phyloP scores from a whole-genome alignment of 2,329 filamentous ascomycete species.

The Nakataea oryzae region DNA sequence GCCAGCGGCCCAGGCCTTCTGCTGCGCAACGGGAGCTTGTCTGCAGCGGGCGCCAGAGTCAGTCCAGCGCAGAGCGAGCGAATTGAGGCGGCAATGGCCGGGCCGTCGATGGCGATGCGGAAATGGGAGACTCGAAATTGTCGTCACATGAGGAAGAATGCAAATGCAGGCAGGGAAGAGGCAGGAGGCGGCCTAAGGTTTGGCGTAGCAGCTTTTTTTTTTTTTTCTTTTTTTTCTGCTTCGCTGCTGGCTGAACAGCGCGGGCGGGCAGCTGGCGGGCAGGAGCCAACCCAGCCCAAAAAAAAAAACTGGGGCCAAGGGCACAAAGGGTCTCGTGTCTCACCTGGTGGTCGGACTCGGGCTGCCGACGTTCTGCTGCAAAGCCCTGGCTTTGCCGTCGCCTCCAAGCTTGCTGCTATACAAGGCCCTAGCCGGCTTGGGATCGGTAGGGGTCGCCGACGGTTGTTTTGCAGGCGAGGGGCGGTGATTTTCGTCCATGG shows the following conservation, averaged over 20 bases:
- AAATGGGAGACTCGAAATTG: conserved; percentile 1
- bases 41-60: conserved; percentile 10
- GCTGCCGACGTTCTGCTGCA: conserved; percentile 11
- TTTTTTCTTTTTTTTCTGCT: background rate
- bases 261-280: background rate
- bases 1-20: conserved; percentile 18
- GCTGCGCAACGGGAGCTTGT: conserved; percentile 17
- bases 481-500: conserved; percentile 16
- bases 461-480: conserved; percentile 7
- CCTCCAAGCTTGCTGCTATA: conserved; percentile 20
- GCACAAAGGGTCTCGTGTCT: conserved; percentile 18
- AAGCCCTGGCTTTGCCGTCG: conserved; percentile 14
- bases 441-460: conserved; percentile 6
- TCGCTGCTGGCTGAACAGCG: background rate
- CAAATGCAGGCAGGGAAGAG: background rate
- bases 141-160: background rate
- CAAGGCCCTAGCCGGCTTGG: conserved; percentile 14
- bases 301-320: conserved; percentile 11
- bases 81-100: background rate
- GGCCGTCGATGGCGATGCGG: background rate
- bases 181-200: background rate
- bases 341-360: conserved; percentile 19
- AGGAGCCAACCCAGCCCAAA: background rate
- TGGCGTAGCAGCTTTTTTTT: background rate
- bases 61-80: background rate